Percentiles rank a stretch among this genome's conserved stretches.
These are phyloP conservation scores for Penicillium sp. DNA, from an alignment of 2,329 filamentous ascomycete species.

Conservation along the genomic window DNA sequence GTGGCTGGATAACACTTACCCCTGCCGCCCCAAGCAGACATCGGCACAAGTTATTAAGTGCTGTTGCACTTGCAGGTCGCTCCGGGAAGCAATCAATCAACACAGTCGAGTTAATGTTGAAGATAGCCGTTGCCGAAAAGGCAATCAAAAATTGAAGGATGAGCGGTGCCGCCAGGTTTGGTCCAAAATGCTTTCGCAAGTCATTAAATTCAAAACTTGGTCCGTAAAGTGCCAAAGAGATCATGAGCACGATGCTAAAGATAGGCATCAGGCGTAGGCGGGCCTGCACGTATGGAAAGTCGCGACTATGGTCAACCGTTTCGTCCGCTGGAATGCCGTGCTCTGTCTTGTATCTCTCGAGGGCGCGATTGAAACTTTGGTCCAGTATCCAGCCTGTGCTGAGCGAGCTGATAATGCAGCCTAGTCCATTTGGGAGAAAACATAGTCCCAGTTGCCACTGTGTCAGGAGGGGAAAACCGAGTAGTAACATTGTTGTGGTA, in stretches of 20 bases:
- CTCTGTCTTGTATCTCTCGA: neutral
- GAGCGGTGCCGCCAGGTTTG: slow-evolving; percentile 3
- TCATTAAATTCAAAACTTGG: slow-evolving; percentile 7
- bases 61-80: slow-evolving; percentile 6
- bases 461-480: slow-evolving; percentile 4
- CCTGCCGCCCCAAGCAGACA: slow-evolving; percentile 8
- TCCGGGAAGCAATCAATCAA: slow-evolving; percentile 11
- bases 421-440: slow-evolving; percentile 9
- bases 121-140: slow-evolving; percentile 6
- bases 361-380: slow-evolving; percentile 14
- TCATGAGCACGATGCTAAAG: slow-evolving; percentile 3
- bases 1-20: slow-evolving; percentile 1
- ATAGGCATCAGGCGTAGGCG: slow-evolving; percentile 2
- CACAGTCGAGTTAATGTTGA: slow-evolving; percentile 11
- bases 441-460: slow-evolving; percentile 11
- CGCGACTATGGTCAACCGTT: neutral
- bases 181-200: neutral
- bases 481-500: slow-evolving; percentile 10
- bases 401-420: slow-evolving; percentile 21
- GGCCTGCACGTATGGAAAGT: slow-evolving; percentile 2
- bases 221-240: neutral
- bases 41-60: slow-evolving; percentile 3
- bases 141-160: slow-evolving; percentile 12
- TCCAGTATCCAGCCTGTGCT: slow-evolving; percentile 23
- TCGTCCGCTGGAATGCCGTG: neutral